These are phyloP conservation scores for Hanseniaspora lindneri DNA, from an alignment of 805 yeast species.

Conservation along the genomic window DNA sequence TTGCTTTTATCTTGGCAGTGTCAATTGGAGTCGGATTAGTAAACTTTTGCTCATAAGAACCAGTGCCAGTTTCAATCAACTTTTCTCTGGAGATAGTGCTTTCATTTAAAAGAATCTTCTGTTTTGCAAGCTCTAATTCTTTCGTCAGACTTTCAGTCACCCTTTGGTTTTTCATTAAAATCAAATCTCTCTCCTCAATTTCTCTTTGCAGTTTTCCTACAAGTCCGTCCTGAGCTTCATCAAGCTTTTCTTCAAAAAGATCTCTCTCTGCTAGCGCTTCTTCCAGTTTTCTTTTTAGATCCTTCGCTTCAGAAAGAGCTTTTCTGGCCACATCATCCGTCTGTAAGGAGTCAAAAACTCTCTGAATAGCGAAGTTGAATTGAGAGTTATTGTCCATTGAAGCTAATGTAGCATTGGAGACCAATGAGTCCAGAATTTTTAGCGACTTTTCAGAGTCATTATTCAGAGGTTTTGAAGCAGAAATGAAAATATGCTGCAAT, in stretches of 20 bases:
- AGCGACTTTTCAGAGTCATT: slow-evolving; percentile 27
- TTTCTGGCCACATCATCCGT: slow-evolving; percentile 83
- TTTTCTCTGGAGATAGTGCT: slow-evolving; percentile 47
- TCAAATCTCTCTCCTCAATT: slow-evolving; percentile 55
- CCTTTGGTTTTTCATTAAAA: slow-evolving; percentile 52
- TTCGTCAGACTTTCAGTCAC: slow-evolving; percentile 47
- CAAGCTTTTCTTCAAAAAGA: slow-evolving; percentile 51
- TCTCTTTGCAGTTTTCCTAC: slow-evolving; percentile 57
- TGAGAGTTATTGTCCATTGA: slow-evolving; percentile 46
- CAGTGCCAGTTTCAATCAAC: slow-evolving; percentile 11
- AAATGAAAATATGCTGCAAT: slow-evolving; percentile 27
- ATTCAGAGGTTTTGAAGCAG: slow-evolving; percentile 23
- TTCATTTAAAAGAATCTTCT: slow-evolving; percentile 44
- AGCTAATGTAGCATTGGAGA: slow-evolving; percentile 51
- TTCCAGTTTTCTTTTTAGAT: slow-evolving; percentile 42
- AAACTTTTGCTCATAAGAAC: slow-evolving; percentile 5
- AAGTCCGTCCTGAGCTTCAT: slow-evolving; percentile 72
- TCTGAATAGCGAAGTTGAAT: slow-evolving; percentile 69
- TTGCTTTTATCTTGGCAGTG: slow-evolving; percentile 25
- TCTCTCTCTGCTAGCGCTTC: slow-evolving; percentile 43
- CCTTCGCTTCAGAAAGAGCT: slow-evolving; percentile 52
- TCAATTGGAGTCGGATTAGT: slow-evolving; percentile 19
- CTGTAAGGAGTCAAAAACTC: slow-evolving; percentile 60
- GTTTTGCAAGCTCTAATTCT: slow-evolving; percentile 60
- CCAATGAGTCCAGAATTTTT: slow-evolving; percentile 57